Evolutionary conservation across 2,329 filamentous ascomycete genomes (phyloP).

Genomic region (Sporothrix sp.): DNA sequence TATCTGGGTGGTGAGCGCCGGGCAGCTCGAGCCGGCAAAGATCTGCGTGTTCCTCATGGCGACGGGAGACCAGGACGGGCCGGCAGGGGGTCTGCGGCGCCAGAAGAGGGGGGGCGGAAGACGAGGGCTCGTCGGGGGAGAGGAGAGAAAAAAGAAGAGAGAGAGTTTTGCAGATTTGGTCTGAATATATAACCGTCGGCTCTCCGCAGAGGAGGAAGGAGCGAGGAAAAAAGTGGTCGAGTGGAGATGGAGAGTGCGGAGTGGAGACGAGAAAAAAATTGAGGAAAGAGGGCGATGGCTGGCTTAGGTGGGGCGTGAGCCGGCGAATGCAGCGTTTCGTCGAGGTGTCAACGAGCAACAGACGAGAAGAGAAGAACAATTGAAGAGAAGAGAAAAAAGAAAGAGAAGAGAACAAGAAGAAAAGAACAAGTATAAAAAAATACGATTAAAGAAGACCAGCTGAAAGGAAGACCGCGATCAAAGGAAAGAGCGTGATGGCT

Average conservation of each 20-base stretch:
- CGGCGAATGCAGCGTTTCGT: not conserved
- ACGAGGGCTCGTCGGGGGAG: not conserved
- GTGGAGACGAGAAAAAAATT: not conserved
- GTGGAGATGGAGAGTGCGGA: not conserved
- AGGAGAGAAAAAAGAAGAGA: not conserved
- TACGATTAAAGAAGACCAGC: not conserved
- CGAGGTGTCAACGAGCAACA: not conserved
- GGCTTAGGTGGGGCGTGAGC: constrained; percentile 1
- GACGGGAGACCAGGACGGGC: not conserved
- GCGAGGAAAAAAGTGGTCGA: not conserved
- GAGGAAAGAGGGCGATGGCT: constrained; percentile 11
- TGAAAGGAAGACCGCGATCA: not conserved
- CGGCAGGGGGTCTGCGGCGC: too few relatives aligned
- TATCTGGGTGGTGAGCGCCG: constrained; percentile 54
- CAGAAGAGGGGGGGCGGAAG: not conserved
- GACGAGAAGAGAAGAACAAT: not conserved
- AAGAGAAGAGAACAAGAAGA: not conserved
- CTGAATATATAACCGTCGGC: too few relatives aligned
- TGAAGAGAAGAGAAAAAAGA: constrained; percentile 8
- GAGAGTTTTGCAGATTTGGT: not conserved
- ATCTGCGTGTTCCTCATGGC: constrained; percentile 47
- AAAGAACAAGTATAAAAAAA: constrained; percentile 4
- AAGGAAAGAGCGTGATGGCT: constrained; percentile 4
- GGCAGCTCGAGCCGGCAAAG: constrained; percentile 59
- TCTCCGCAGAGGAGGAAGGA: not conserved